Evolutionary conservation across 192 early-diverging fungal species (phyloP).

Genomic region (Gonapodya sp.): DNA sequence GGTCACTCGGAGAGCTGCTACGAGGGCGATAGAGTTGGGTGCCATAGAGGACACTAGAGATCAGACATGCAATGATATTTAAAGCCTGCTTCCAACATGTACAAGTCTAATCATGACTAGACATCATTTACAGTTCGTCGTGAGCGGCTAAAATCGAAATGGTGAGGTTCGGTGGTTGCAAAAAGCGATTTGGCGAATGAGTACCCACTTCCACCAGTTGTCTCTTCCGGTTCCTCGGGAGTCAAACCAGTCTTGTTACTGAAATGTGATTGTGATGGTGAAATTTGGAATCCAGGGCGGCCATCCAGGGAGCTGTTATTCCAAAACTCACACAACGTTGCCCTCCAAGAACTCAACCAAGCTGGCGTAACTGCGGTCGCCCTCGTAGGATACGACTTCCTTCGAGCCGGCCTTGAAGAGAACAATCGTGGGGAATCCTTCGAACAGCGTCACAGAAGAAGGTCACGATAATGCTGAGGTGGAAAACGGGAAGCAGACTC

Average conservation of each 20-base stretch:
- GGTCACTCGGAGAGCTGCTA: background rate
- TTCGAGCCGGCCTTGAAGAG: constrained; percentile 78
- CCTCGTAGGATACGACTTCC: constrained; percentile 69
- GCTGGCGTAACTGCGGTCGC: constrained; percentile 69
- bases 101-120: background rate
- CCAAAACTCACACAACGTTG: constrained; percentile 48
- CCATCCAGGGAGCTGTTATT: no score
- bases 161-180: no score
- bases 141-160: no score
- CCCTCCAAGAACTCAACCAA: constrained; percentile 69
- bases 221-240: background rate
- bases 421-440: constrained; percentile 94
- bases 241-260: background rate
- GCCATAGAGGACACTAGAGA: no score
- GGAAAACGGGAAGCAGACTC: background rate
- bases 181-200: no score
- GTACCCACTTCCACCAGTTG: background rate
- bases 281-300: background rate
- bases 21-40: background rate
- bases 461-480: background rate
- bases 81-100: background rate
- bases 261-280: background rate
- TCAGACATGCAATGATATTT: background rate
- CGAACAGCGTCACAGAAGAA: constrained; percentile 37
- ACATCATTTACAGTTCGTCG: background rate